Evolutionary conservation across 345 rosid genomes (phyloP).

Genomic region (Kernera saxatilis): DNA sequence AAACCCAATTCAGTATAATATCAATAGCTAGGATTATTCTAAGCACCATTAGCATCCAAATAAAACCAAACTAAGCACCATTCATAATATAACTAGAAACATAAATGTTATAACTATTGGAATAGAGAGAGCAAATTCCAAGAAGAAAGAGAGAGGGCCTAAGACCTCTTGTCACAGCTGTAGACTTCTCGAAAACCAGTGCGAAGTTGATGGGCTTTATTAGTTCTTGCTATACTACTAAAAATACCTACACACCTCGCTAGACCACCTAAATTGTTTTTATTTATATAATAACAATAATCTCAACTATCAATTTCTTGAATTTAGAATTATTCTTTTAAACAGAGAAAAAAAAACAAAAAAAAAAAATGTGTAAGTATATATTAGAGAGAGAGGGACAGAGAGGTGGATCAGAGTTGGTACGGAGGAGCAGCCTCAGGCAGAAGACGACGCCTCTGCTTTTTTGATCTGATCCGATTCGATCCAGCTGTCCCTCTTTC

Average conservation of each 20-base stretch:
- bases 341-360: not conserved
- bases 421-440: conserved; percentile 27
- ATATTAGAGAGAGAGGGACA: not conserved
- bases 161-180: conserved; percentile 22
- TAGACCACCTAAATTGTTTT: not conserved
- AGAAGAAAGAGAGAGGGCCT: conserved; percentile 15
- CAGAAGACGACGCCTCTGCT: conserved; percentile 22
- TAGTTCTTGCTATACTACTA: conserved; percentile 7
- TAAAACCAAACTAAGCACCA: not conserved
- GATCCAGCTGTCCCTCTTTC: conserved; percentile 5
- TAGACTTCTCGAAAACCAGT: conserved; percentile 22
- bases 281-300: not conserved
- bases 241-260: conserved; percentile 2
- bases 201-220: conserved; percentile 7
- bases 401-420: conserved; percentile 25
- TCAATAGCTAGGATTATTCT: no score
- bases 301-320: not conserved
- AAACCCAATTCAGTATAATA: not conserved
- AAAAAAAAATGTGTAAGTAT: not conserved
- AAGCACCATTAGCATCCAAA: not conserved
- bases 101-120: not conserved
- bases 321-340: not conserved
- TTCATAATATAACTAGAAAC: not conserved
- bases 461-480: conserved; percentile 26
- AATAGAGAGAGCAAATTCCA: conserved; percentile 20